phyloP scores from a whole-genome alignment of 805 yeast genomes.

The Candida sphagnicola region DNA sequence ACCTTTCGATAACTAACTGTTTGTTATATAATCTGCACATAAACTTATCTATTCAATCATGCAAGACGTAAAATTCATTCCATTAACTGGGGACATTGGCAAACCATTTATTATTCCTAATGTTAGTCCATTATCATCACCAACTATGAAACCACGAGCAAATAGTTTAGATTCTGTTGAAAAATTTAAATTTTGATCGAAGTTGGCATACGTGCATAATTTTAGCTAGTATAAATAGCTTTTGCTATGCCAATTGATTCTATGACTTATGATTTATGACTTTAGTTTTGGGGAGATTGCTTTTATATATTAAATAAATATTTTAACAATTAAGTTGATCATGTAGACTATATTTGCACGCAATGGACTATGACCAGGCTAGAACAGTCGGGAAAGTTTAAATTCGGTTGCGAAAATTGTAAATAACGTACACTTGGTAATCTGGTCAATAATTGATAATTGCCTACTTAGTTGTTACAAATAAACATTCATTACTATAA shows the following conservation, averaged over 20 bases:
- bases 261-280: background rate
- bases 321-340: too few species aligned
- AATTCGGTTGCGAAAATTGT: too few species aligned
- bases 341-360: background rate
- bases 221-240: too few species aligned
- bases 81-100: conserved; percentile 51
- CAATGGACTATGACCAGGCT: background rate
- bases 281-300: background rate
- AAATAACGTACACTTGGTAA: too few species aligned
- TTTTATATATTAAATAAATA: too few species aligned
- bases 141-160: conserved; percentile 13
- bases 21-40: background rate
- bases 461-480: too few species aligned
- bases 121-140: conserved; percentile 53
- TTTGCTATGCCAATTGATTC: too few species aligned
- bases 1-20: too few species aligned
- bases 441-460: too few species aligned
- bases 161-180: conserved; percentile 1
- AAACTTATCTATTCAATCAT: too few species aligned
- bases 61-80: conserved; percentile 35
- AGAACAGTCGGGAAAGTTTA: too few species aligned
- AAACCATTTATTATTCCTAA: conserved; percentile 65
- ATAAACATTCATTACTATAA: background rate
- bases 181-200: background rate
- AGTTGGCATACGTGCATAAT: background rate